Evolutionary conservation across 768 basidiomycete species (phyloP).

Genomic region (Boletus rubropictus): DNA sequence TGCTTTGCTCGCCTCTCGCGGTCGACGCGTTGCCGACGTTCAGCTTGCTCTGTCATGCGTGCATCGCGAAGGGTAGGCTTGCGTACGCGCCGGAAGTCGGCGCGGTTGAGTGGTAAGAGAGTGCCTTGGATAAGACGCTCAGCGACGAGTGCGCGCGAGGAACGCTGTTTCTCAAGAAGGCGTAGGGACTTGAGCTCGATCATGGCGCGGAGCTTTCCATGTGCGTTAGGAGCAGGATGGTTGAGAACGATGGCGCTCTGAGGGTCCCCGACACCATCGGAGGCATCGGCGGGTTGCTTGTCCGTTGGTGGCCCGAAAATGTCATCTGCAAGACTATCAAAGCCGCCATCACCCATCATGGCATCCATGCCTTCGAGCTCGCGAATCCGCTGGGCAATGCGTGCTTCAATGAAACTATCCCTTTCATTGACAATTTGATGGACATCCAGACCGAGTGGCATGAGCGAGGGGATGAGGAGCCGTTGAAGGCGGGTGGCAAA

Average conservation of each 20-base stretch:
- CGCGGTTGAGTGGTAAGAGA: constrained; percentile 84
- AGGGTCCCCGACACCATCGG: constrained; percentile 33
- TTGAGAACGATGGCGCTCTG: constrained; percentile 8
- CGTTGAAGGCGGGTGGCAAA: constrained; percentile 73
- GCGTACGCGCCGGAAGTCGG: constrained; percentile 81
- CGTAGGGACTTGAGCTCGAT: constrained; percentile 91
- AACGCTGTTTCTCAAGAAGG: constrained; percentile 87
- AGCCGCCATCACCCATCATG: constrained; percentile 71
- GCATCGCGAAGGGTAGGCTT: constrained; percentile 88
- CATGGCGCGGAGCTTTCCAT: constrained; percentile 81
- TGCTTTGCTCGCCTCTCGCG: constrained; percentile 92
- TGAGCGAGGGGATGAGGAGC: constrained; percentile 80
- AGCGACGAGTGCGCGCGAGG: constrained; percentile 77
- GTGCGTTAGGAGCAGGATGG: constrained; percentile 57
- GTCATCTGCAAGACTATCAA: constrained; percentile 48
- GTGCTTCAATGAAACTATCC: constrained; percentile 83
- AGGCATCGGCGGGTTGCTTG: constrained; percentile 17
- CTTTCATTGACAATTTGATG: constrained; percentile 88
- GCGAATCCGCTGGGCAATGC: constrained; percentile 80
- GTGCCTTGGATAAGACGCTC: constrained; percentile 85
- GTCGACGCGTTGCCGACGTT: constrained; percentile 86
- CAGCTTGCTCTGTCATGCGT: constrained; percentile 80
- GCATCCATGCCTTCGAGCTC: constrained; percentile 80
- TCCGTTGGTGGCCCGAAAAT: constrained; percentile 11
- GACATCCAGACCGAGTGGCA: constrained; percentile 89